Evolutionary conservation across 768 basidiomycete genomes (phyloP).

Genomic region (Mrakia gelida): DNA sequence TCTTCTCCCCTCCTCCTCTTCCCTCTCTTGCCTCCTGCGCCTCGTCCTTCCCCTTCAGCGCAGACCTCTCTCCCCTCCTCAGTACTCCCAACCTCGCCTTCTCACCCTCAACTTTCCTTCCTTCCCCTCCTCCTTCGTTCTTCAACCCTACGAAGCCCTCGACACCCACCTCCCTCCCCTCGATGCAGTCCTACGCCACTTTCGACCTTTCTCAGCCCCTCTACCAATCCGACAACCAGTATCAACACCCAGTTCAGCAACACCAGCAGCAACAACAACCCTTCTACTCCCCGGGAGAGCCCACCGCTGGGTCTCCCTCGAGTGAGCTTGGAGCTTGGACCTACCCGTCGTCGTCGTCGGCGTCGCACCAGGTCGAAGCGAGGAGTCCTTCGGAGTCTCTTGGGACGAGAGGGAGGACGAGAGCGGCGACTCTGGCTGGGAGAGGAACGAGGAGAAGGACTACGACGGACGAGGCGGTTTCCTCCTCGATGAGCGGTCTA

Average conservation of each 20-base stretch:
- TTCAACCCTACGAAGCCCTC: neutral
- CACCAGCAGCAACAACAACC: neutral
- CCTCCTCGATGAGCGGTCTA: slow-evolving; percentile 2
- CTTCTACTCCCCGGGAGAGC: neutral
- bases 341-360: neutral
- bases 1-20: neutral
- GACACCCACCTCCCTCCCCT: neutral
- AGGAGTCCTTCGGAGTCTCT: neutral
- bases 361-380: neutral
- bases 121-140: neutral
- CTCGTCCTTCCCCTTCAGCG: neutral
- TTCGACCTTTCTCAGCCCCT: neutral
- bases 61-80: neutral
- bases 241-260: neutral
- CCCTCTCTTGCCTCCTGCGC: neutral
- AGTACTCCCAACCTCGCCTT: neutral
- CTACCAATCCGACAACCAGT: neutral
- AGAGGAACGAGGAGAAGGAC: neutral
- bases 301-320: neutral
- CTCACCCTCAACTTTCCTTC: neutral
- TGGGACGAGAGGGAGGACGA: neutral
- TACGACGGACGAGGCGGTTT: neutral
- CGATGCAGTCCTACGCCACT: neutral
- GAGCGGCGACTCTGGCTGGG: slow-evolving; percentile 8
- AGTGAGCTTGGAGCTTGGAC: neutral